Conservation (phyloP, 1,284 basidiomycete species). For the Microbotryum lychnidis-dioicae region DNA sequence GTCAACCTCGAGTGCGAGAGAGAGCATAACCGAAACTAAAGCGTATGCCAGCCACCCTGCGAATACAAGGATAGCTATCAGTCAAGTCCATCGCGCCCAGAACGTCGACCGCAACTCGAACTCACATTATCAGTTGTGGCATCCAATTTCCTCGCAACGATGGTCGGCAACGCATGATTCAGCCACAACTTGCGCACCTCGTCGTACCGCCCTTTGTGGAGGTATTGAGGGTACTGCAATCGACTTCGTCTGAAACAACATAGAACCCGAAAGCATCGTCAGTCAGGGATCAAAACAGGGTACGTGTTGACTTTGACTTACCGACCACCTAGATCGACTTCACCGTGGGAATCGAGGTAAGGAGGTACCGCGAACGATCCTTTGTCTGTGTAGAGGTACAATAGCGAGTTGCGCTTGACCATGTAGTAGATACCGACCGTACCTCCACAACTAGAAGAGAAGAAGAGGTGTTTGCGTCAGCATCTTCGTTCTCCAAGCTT, state of each 20-base stretch:
- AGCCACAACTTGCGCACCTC: slow-evolving; percentile 87
- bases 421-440: slow-evolving; percentile 83
- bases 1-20: no score
- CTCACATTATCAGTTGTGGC: slow-evolving; percentile 65
- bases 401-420: slow-evolving; percentile 80
- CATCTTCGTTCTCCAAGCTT: background rate
- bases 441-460: slow-evolving; percentile 66
- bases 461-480: slow-evolving; percentile 7
- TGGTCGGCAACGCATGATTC: slow-evolving; percentile 77
- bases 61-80: no score
- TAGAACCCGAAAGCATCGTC: slow-evolving; percentile 5
- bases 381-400: slow-evolving; percentile 84
- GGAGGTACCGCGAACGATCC: slow-evolving; percentile 84
- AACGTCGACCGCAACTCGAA: no score
- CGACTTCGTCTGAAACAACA: slow-evolving; percentile 47
- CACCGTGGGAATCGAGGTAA: slow-evolving; percentile 90
- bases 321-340: slow-evolving; percentile 87
- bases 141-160: slow-evolving; percentile 83
- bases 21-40: no score
- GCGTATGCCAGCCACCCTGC: no score
- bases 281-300: background rate
- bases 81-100: no score
- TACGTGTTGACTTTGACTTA: slow-evolving; percentile 41
- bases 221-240: slow-evolving; percentile 69
- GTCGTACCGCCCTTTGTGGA: slow-evolving; percentile 82